These are phyloP conservation scores for Pichia ethanolica DNA, from an alignment of 805 yeast genomes.

Conservation along the genomic window DNA sequence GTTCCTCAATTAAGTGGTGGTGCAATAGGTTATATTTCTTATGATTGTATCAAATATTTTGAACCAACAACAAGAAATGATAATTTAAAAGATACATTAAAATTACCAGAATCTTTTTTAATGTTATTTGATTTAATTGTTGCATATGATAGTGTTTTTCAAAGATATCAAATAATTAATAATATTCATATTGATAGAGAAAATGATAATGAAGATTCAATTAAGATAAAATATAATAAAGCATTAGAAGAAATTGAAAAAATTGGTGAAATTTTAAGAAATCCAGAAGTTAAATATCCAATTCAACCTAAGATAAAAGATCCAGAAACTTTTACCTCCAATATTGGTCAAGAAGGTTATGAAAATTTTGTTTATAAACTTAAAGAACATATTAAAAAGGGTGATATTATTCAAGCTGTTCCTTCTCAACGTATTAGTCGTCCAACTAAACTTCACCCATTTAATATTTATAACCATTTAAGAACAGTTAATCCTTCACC, in stretches of 20 bases:
- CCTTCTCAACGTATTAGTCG: constrained; percentile 96
- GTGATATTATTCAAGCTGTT: constrained; percentile 96
- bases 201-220: constrained; percentile 23
- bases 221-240: constrained; percentile 39
- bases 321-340: constrained; percentile 70
- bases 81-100: constrained; percentile 64
- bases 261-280: constrained; percentile 41
- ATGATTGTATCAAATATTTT: constrained; percentile 93
- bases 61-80: constrained; percentile 83
- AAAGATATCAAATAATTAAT: constrained; percentile 83
- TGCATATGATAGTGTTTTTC: constrained; percentile 91
- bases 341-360: constrained; percentile 91
- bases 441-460: constrained; percentile 92
- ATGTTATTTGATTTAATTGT: constrained; percentile 88
- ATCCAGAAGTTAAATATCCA: constrained; percentile 49
- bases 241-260: constrained; percentile 55
- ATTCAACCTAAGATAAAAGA: constrained; percentile 65
- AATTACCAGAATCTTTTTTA: constrained; percentile 85
- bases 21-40: constrained; percentile 91
- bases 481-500: constrained; percentile 98
- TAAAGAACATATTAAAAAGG: constrained; percentile 76
- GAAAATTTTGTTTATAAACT: constrained; percentile 70
- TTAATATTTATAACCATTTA: constrained; percentile 89
- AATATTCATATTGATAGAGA: constrained; percentile 48
- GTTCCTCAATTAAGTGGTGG: constrained; percentile 98